phyloP scores from a whole-genome alignment of 495 filamentous ascomycete species.

The Xylaria curta region DNA sequence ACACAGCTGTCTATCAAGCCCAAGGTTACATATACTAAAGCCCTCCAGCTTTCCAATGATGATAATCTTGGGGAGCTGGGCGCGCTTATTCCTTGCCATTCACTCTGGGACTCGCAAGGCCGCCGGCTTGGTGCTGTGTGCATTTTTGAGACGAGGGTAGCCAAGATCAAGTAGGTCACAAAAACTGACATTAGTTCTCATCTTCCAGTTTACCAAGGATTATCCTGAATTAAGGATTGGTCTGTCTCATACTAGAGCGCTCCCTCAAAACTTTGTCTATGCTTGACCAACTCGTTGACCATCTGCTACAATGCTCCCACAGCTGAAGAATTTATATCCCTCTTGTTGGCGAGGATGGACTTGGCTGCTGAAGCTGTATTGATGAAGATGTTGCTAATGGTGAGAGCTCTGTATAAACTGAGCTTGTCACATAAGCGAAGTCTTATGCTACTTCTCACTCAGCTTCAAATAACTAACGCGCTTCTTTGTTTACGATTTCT shows the following conservation, averaged over 20 bases:
- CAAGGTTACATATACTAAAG: constrained; percentile 35
- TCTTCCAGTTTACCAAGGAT: neutral
- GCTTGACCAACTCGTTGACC: neutral
- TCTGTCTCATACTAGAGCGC: neutral
- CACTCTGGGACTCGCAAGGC: constrained; percentile 39
- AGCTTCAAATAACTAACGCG: no score
- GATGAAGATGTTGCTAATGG: neutral
- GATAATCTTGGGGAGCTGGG: constrained; percentile 23
- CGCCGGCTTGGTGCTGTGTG: constrained; percentile 32
- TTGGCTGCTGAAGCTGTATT: neutral
- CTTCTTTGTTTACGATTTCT: no score
- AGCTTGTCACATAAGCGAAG: neutral
- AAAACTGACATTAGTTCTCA: neutral
- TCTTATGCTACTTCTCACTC: no score
- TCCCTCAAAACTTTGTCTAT: neutral
- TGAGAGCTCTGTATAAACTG: neutral
- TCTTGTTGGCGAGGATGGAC: neutral
- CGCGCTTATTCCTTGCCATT: constrained; percentile 36
- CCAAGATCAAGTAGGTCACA: constrained; percentile 2
- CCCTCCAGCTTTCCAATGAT: neutral
- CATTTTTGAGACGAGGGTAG: constrained; percentile 34
- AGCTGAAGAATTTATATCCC: neutral
- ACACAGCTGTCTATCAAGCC: constrained; percentile 12
- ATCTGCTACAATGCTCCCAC: neutral
- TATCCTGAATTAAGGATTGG: neutral